A percentile compares a stretch with the other conserved stretches of the same genome.
Evolutionary conservation across 164 flowering plant genomes (phyloP).

Genomic region (Chimonanthus praecox): DNA sequence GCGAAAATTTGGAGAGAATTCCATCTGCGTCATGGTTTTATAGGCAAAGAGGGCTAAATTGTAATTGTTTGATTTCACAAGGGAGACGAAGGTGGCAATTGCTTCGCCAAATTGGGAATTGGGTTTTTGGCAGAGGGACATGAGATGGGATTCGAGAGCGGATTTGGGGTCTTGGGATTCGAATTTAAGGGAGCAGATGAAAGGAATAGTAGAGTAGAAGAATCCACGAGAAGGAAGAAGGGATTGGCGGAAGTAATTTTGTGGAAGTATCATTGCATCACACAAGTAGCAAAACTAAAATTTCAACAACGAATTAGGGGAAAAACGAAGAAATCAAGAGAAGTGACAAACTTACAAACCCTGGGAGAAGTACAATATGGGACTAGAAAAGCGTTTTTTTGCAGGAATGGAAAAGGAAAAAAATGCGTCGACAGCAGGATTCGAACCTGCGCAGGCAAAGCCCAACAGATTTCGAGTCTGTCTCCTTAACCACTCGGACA

Average conservation of each 20-base stretch:
- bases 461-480: too few relatives aligned
- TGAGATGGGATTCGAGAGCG: conserved; percentile 26
- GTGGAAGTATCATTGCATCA: background rate
- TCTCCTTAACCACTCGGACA: too few relatives aligned
- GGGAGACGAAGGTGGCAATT: conserved; percentile 27
- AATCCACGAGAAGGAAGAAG: background rate
- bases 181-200: background rate
- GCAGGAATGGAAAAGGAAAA: too few relatives aligned
- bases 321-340: background rate
- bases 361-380: too few relatives aligned
- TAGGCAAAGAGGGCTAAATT: conserved; percentile 40
- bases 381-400: too few relatives aligned
- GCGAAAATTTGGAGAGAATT: conserved; percentile 26
- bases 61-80: conserved; percentile 35
- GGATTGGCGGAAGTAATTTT: background rate
- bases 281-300: background rate
- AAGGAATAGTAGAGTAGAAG: background rate
- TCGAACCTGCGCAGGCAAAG: too few relatives aligned
- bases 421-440: too few relatives aligned
- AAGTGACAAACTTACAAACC: too few relatives aligned
- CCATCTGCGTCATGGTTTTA: conserved; percentile 29
- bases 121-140: conserved; percentile 35
- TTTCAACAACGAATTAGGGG: background rate
- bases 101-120: conserved; percentile 30
- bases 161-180: conserved; percentile 6